Conservation (phyloP, 2,329 filamentous ascomycete genomes). For the Aspergillus udagawae region DNA sequence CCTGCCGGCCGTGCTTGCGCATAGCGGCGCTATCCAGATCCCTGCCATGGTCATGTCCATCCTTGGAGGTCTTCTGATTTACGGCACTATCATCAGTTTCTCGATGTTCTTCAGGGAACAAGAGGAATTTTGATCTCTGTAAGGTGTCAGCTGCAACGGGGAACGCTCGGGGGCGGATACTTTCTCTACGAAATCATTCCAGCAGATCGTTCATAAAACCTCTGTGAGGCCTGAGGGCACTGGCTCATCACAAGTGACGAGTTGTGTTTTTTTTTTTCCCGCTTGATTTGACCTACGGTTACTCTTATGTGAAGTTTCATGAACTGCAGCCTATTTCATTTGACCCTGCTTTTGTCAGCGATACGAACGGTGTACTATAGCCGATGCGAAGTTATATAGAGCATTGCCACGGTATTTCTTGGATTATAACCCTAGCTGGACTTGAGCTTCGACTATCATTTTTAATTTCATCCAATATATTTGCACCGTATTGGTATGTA, state of each 20-base stretch:
- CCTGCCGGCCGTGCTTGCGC: constrained; percentile 80
- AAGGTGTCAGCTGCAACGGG: background rate
- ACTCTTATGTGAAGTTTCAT: constrained; percentile 18
- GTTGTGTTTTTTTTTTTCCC: constrained; percentile 4
- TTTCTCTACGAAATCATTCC: background rate
- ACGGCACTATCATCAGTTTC: constrained; percentile 97
- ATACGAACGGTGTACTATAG: constrained; percentile 19
- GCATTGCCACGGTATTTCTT: constrained; percentile 4
- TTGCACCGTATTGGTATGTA: background rate
- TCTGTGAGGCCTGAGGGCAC: background rate
- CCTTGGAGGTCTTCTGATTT: constrained; percentile 86
- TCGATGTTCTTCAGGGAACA: constrained; percentile 98
- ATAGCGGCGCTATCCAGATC: constrained; percentile 74
- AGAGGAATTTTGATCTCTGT: constrained; percentile 71
- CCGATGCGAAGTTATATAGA: constrained; percentile 17
- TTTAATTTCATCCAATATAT: background rate
- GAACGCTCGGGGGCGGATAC: background rate
- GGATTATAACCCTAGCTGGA: background rate
- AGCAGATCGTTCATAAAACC: background rate
- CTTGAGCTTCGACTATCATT: background rate
- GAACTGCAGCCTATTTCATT: constrained; percentile 6
- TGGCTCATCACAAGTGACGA: background rate
- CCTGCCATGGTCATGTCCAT: constrained; percentile 96
- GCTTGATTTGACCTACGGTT: constrained; percentile 19
- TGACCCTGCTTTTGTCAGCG: constrained; percentile 5